Evolutionary conservation across 139 green algal genomes (phyloP).

Genomic region (Picochlorum sp.): DNA sequence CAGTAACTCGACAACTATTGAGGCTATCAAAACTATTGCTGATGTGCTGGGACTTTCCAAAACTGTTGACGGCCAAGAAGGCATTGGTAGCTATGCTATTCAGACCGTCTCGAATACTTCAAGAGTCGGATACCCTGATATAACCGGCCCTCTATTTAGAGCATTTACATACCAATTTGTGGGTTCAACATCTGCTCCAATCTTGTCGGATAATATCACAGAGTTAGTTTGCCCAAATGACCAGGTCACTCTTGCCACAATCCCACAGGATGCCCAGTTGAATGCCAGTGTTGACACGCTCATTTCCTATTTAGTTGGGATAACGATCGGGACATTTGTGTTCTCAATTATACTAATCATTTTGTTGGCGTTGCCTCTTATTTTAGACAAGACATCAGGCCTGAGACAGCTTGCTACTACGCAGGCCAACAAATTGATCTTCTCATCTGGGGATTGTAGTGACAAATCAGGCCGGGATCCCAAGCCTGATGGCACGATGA

Average conservation of each 20-base stretch:
- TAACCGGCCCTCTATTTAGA: slow-evolving; percentile 11
- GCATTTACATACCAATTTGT: slow-evolving; percentile 15
- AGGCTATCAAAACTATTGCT: neutral
- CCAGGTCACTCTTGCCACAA: neutral
- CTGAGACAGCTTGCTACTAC: neutral
- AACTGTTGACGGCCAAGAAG: neutral
- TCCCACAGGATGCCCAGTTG: neutral
- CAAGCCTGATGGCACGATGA: too few species aligned
- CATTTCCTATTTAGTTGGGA: neutral
- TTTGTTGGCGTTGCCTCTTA: neutral
- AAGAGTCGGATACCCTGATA: neutral
- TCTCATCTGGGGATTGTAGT: too few species aligned
- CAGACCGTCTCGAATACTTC: neutral
- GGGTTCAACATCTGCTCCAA: neutral
- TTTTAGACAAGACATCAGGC: neutral
- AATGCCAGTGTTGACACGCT: neutral
- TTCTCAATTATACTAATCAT: slow-evolving; percentile 4
- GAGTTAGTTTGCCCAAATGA: slow-evolving; percentile 8
- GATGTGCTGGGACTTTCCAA: neutral
- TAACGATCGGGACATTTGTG: neutral
- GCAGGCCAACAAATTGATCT: neutral
- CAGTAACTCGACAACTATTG: neutral
- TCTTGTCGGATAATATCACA: neutral
- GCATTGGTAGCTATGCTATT: neutral
- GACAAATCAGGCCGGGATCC: too few species aligned